Conservation (phyloP, 768 basidiomycete genomes). For the Holtermannia corniformis region DNA sequence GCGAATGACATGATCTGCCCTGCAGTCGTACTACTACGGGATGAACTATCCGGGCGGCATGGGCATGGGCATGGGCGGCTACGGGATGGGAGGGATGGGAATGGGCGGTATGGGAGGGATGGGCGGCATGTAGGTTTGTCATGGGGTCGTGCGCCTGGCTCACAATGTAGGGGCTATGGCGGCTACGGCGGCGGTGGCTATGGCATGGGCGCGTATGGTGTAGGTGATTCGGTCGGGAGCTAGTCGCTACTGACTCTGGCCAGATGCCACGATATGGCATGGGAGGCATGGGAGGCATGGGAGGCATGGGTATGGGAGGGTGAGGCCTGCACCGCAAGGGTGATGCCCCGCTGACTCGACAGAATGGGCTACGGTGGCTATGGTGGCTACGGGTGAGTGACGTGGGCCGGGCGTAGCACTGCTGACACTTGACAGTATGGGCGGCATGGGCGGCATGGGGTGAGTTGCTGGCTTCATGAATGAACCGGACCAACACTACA, state of each 20-base stretch:
- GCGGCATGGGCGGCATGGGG: slow-evolving; percentile 12
- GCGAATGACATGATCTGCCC: background rate
- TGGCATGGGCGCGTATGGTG: background rate
- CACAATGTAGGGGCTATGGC: no score
- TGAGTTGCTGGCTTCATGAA: background rate
- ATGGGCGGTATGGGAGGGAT: background rate
- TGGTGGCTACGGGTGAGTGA: no score
- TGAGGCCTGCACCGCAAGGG: no score
- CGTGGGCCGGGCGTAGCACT: no score
- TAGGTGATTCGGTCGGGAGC: no score
- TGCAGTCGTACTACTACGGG: background rate
- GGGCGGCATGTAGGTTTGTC: background rate
- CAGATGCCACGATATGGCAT: background rate
- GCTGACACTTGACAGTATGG: no score
- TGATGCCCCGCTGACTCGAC: no score
- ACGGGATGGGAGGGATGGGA: background rate
- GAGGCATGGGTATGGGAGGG: no score
- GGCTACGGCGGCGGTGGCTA: background rate
- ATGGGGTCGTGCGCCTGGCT: background rate
- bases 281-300: background rate
- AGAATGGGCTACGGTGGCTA: no score
- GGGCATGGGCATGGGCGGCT: background rate
- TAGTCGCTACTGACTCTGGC: background rate
- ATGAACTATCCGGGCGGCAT: background rate
- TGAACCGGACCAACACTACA: background rate